These are phyloP conservation scores for Pseudonitzschia pungens DNA, from an alignment of 108 stramenopile species.

Conservation along the genomic window DNA sequence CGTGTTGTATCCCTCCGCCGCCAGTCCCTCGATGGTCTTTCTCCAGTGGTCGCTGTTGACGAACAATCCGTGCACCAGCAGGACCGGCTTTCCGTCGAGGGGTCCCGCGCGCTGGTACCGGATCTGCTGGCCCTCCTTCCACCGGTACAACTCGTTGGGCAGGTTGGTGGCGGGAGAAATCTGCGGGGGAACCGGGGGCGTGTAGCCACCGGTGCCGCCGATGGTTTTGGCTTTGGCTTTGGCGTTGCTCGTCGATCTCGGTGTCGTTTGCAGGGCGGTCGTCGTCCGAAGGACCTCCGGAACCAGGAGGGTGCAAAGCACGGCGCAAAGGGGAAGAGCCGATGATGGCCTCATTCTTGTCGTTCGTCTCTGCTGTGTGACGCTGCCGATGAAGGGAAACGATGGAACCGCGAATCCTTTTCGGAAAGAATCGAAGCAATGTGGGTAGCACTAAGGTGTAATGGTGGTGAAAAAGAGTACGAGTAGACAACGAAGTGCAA, in stretches of 20 bases:
- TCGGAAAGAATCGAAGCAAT: too few relatives aligned
- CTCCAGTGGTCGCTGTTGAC: slow-evolving; percentile 88
- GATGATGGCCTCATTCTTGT: too few relatives aligned
- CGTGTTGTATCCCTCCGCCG: slow-evolving; percentile 54
- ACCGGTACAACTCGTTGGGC: slow-evolving; percentile 68
- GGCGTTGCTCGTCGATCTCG: too few relatives aligned
- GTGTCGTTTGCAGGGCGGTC: not conserved
- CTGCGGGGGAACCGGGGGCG: slow-evolving; percentile 37
- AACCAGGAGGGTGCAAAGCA: not conserved
- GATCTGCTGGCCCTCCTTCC: slow-evolving; percentile 60
- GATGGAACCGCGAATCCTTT: too few relatives aligned
- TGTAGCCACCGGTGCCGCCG: not conserved
- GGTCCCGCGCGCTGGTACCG: slow-evolving; percentile 82
- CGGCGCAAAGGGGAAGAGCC: too few relatives aligned
- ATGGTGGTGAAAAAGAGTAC: too few relatives aligned
- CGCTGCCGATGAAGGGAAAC: too few relatives aligned
- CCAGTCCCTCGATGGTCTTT: slow-evolving; percentile 59
- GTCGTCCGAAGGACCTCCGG: not conserved
- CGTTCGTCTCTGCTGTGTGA: too few relatives aligned
- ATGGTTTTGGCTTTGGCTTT: too few relatives aligned
- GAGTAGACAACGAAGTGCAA: too few relatives aligned
- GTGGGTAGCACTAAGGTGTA: too few relatives aligned
- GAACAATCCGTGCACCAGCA: slow-evolving; percentile 83
- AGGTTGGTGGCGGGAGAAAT: slow-evolving; percentile 70
- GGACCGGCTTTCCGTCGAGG: slow-evolving; percentile 37